These are phyloP conservation scores for Tricholoma terreum DNA, from an alignment of 768 basidiomycete species.

Conservation along the genomic window DNA sequence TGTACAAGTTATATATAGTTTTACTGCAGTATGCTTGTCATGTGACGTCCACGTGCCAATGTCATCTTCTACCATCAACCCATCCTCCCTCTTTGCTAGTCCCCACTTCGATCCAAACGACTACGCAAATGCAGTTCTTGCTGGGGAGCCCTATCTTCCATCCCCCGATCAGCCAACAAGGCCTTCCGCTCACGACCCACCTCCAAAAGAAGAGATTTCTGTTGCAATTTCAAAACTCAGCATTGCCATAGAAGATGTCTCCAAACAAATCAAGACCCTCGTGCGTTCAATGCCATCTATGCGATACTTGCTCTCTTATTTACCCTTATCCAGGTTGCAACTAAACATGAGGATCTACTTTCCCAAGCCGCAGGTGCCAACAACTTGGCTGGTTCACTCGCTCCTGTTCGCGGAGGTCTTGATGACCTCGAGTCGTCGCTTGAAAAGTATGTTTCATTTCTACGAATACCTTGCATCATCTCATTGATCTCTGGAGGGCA, in stretches of 20 bases:
- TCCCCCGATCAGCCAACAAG: constrained; percentile 31
- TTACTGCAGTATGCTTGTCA: too few relatives aligned
- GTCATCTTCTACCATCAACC: neutral
- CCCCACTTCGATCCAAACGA: constrained; percentile 82
- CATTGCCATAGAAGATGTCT: constrained; percentile 86
- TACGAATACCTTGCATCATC: constrained; percentile 10
- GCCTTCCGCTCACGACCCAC: constrained; percentile 44
- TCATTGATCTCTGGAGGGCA: constrained; percentile 14
- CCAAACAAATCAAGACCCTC: constrained; percentile 82
- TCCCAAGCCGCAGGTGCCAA: constrained; percentile 75
- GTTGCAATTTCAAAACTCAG: constrained; percentile 86
- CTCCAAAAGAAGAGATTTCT: constrained; percentile 81
- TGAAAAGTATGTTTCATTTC: constrained; percentile 55
- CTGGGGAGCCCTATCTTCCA: constrained; percentile 72
- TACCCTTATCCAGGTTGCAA: constrained; percentile 56
- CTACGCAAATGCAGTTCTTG: constrained; percentile 88
- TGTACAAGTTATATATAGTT: too few relatives aligned
- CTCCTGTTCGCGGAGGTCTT: constrained; percentile 64
- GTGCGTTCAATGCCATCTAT: constrained; percentile 40
- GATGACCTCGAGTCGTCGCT: constrained; percentile 72
- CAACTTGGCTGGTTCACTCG: constrained; percentile 67
- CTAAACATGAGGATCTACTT: constrained; percentile 80
- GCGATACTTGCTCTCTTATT: neutral
- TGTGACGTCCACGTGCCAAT: neutral
- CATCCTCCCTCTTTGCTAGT: constrained; percentile 54